Evolutionary conservation across 441 rosid genomes (phyloP), one percentile per base, ranked within the genome.

Genomic region (Theobroma grandiflorum): DNA sequence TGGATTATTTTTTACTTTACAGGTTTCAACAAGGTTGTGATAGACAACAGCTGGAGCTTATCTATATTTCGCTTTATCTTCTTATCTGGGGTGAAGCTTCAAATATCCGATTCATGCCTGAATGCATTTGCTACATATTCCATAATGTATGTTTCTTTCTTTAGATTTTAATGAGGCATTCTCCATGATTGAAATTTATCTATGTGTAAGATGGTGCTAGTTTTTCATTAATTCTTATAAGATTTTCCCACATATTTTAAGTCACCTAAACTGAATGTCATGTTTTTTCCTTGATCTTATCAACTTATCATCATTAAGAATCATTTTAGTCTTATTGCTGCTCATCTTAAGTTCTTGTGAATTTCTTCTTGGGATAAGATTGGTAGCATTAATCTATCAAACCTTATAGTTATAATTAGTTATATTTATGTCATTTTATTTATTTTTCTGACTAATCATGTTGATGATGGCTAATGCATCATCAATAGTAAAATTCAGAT

Each of bases 41-140:
- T 73, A 77, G 76, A 82, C 93, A 90, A 83, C 98, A 89, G 73
- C 72, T 90, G 66, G 87, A 90, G 86, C 98, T 97, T 81, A 80
- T 95, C 81, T 97, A 94, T 84, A 90, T 94, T 65, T 90, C 92
- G 7, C 94, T 97, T 62, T 97, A 94, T 87, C 96, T 95, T 86
- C 99, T 97, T 79, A 94, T 97, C 78, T 97, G 99, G 99, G 99
- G 99, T 42, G 99, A 97, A 90, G 98, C 99, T 85, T 97, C 99
- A 85, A 97, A 97, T 85, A 85, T 95, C 75, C 93, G 99, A 14
- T 97, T 97, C 88, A 95, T 97, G 99, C 98, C 99, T 16, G 99
- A 97, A 86, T 97, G 98, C 90, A 82, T 97, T 80, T 95, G 99
- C 93, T 97, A 94, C 89, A 95, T 97, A 75, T 95, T 97, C 87